Evolutionary conservation across 495 filamentous ascomycete species (phyloP).

Genomic region (Cladorrhinum samala): DNA sequence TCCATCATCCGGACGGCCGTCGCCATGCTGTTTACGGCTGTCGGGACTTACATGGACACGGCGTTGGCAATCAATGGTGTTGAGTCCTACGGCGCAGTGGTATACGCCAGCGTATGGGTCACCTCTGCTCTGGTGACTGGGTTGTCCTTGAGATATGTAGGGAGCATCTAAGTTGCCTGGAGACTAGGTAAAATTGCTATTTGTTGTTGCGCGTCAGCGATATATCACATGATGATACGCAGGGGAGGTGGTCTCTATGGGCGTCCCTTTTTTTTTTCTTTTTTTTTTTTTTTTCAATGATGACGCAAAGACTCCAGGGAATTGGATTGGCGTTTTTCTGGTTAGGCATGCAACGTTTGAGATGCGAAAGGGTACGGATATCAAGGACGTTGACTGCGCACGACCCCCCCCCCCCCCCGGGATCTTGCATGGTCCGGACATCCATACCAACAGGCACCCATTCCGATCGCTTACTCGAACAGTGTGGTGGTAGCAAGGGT

Average conservation of each 20-base stretch:
- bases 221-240: background rate
- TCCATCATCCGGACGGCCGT: constrained; percentile 57
- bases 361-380: background rate
- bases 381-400: background rate
- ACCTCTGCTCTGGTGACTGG: constrained; percentile 54
- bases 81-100: constrained; percentile 57
- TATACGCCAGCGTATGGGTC: constrained; percentile 68
- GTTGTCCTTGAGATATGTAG: constrained; percentile 41
- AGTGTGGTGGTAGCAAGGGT: background rate
- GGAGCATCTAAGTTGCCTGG: constrained; percentile 14
- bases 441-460: constrained; percentile 13
- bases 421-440: constrained; percentile 6
- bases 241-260: no score
- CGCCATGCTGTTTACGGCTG: constrained; percentile 48
- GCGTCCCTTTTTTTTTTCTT: background rate
- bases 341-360: constrained; percentile 6
- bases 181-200: background rate
- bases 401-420: no score
- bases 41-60: constrained; percentile 61
- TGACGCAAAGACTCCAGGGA: constrained; percentile 1
- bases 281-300: background rate
- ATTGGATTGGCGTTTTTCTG: background rate
- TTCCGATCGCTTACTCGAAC: constrained; percentile 1
- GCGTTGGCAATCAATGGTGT: constrained; percentile 58
- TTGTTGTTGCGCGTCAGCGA: background rate